Evolutionary conservation across 129 eudicot species (phyloP).

Genomic region (Deinandra increscens): DNA sequence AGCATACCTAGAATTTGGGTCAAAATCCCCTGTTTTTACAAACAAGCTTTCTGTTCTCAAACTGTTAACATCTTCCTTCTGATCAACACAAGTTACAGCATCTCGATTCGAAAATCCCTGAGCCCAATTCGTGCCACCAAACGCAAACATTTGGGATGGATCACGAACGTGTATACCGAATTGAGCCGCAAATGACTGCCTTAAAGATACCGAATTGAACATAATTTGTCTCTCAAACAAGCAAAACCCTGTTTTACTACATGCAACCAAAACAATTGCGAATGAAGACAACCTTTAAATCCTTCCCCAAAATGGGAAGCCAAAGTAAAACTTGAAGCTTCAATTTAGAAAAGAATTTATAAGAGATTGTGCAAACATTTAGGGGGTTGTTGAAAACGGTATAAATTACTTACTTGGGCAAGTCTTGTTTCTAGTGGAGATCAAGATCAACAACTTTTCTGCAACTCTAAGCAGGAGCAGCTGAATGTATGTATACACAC

Average conservation of each 20-base stretch:
- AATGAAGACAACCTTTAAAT: constrained; percentile 35
- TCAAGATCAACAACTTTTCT: constrained; percentile 32
- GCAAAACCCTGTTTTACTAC: no score
- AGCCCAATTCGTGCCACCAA: constrained; percentile 31
- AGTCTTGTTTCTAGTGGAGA: constrained; percentile 36
- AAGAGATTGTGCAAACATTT: constrained; percentile 32
- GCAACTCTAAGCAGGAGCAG: constrained; percentile 25
- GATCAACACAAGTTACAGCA: no score
- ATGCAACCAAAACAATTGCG: no score
- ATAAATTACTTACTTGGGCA: constrained; percentile 38
- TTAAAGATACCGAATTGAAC: constrained; percentile 37
- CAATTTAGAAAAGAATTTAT: constrained; percentile 7
- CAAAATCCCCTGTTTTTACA: constrained; percentile 37
- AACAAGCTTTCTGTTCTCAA: constrained; percentile 38
- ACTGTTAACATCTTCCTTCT: constrained; percentile 36
- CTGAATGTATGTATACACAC: constrained; percentile 23
- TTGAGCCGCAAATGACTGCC: constrained; percentile 37
- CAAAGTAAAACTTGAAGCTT: constrained; percentile 15
- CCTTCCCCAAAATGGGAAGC: constrained; percentile 29
- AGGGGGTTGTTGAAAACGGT: constrained; percentile 28
- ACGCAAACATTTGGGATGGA: constrained; percentile 52
- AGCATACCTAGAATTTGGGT: constrained; percentile 44
- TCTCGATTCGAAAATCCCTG: constrained; percentile 45
- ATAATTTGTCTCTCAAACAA: no score
- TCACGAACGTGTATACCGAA: constrained; percentile 48